These are phyloP conservation scores for Cladosporium velox DNA, from an alignment of 2,329 filamentous ascomycete species.

Conservation along the genomic window DNA sequence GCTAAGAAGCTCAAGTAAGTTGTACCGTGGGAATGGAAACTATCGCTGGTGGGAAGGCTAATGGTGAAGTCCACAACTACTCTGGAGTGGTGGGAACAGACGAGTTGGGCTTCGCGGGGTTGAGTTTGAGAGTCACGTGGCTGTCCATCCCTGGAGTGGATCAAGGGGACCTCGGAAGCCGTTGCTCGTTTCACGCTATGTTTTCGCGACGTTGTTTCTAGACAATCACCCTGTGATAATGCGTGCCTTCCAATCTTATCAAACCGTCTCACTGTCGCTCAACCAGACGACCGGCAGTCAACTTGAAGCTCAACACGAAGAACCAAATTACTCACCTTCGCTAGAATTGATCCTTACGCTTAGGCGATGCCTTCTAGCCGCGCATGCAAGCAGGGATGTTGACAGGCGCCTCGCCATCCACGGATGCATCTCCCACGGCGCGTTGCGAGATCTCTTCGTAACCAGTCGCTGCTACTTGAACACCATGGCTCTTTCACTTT, in stretches of 20 bases:
- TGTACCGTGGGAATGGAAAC: background rate
- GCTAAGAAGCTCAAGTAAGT: constrained; percentile 1
- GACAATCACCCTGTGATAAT: background rate
- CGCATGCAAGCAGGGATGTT: constrained; percentile 6
- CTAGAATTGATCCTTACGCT: background rate
- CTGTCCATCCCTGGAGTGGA: background rate
- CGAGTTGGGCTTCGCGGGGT: constrained; percentile 1
- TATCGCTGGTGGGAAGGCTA: constrained; percentile 8
- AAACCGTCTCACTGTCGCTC: background rate
- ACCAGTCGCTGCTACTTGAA: constrained; percentile 8
- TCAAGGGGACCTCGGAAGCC: background rate
- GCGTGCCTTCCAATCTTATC: background rate
- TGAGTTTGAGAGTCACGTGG: constrained; percentile 3
- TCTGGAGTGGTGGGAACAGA: background rate
- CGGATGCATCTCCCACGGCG: background rate
- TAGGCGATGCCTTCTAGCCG: background rate
- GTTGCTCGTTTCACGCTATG: background rate
- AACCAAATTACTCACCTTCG: background rate
- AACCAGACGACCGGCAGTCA: background rate
- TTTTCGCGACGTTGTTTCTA: background rate
- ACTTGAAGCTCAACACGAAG: background rate
- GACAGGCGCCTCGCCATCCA: constrained; percentile 9
- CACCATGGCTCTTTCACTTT: background rate
- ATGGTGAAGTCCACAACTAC: background rate
- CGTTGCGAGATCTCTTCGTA: constrained; percentile 6